Percentiles rank a stretch among this genome's conserved stretches.
Conservation (phyloP, 2,329 filamentous ascomycete species). For the Phaeomoniella chlamydospora region DNA sequence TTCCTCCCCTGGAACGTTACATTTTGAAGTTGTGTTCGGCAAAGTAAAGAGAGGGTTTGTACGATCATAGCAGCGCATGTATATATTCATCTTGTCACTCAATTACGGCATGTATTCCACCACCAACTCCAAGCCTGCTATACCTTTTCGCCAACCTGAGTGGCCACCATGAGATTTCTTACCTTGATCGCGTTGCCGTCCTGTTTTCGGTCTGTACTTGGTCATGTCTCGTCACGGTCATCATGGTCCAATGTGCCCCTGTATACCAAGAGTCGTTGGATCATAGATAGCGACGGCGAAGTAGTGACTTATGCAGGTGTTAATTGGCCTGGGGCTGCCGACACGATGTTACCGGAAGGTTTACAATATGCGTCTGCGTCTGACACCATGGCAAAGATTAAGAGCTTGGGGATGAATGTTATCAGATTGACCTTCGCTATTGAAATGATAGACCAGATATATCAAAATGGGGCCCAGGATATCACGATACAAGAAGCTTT, state of each 20-base stretch:
- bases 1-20: no score
- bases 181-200: no score
- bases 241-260: slow-evolving; percentile 8
- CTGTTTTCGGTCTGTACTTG: no score
- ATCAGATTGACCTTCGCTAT: slow-evolving; percentile 25
- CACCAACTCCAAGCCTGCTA: no score
- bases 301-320: slow-evolving; percentile 15
- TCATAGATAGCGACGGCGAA: slow-evolving; percentile 20
- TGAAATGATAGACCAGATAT: slow-evolving; percentile 26
- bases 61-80: no score
- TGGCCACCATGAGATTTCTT: no score
- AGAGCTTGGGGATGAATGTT: slow-evolving; percentile 17
- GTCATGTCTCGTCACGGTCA: no score
- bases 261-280: slow-evolving; percentile 20
- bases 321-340: slow-evolving; percentile 18
- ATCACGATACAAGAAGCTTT: slow-evolving; percentile 23
- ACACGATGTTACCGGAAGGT: slow-evolving; percentile 19
- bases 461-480: slow-evolving; percentile 20
- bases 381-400: slow-evolving; percentile 14
- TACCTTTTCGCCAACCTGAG: no score
- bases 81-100: no score
- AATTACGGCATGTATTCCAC: no score
- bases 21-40: no score
- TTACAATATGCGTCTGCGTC: slow-evolving; percentile 16
- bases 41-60: no score